A percentile compares a stretch with the other conserved stretches of the same genome.
Evolutionary conservation across 1,139 yeast species (phyloP).

Genomic region (Candida mesenterica): DNA sequence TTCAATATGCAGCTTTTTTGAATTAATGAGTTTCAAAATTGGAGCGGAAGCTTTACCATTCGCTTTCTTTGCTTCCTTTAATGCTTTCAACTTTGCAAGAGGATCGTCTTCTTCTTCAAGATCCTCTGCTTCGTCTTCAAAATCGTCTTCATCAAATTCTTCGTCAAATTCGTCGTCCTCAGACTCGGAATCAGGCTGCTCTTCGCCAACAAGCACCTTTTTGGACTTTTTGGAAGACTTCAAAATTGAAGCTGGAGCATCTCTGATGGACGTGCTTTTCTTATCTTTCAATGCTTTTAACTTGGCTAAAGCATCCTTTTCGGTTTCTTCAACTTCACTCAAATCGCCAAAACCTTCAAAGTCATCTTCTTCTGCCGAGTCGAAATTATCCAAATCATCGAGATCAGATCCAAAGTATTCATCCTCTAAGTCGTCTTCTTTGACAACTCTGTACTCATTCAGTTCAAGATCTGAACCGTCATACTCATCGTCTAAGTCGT

Average conservation of each 20-base stretch:
- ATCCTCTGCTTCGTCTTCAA: constrained; percentile 5
- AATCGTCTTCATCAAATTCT: constrained; percentile 17
- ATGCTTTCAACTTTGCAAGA: constrained; percentile 18
- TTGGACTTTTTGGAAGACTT: constrained; percentile 4
- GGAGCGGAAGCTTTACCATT: constrained; percentile 9
- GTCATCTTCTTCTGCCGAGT: constrained; percentile 11
- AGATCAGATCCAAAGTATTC: constrained; percentile 10
- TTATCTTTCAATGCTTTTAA: constrained; percentile 21
- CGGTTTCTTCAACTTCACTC: constrained; percentile 11
- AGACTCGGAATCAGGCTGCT: constrained; percentile 30
- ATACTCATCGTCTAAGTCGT: constrained; percentile 5
- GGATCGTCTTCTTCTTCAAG: constrained; percentile 15
- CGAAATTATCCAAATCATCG: constrained; percentile 19
- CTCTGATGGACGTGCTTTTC: constrained; percentile 11
- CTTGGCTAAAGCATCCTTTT: constrained; percentile 12
- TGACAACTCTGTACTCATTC: constrained; percentile 20
- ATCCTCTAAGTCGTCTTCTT: constrained; percentile 25
- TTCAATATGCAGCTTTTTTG: no score
- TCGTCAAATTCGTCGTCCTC: constrained; percentile 4
- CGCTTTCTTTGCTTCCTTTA: constrained; percentile 9
- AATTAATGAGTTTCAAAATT: no score
- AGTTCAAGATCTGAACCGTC: constrained; percentile 1
- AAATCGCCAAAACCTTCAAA: constrained; percentile 12
- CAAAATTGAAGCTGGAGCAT: no score
- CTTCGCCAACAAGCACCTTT: not conserved